These are phyloP conservation scores for Leccinum uliginosum DNA, from an alignment of 768 basidiomycete genomes.

Conservation along the genomic window DNA sequence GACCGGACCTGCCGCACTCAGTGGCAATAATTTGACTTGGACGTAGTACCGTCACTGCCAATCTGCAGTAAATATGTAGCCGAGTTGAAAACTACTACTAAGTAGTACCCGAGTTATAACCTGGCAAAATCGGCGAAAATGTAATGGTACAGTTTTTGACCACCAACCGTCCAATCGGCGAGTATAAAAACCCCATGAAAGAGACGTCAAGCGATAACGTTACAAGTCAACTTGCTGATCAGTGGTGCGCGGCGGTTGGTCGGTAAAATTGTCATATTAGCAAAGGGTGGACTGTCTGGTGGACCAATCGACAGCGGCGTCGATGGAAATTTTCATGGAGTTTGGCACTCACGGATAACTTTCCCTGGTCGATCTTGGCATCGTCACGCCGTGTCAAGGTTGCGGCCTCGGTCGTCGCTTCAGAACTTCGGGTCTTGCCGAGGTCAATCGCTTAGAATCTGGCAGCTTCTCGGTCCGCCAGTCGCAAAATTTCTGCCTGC, in stretches of 20 bases:
- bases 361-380: neutral
- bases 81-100: too few relatives aligned
- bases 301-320: neutral
- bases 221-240: too few relatives aligned
- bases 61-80: too few relatives aligned
- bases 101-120: too few relatives aligned
- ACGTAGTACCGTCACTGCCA: neutral
- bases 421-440: too few relatives aligned
- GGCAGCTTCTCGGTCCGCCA: neutral
- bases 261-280: neutral
- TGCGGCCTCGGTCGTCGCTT: too few relatives aligned
- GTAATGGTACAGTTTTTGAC: too few relatives aligned
- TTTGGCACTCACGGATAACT: neutral
- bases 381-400: neutral
- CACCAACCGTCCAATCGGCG: too few relatives aligned
- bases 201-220: too few relatives aligned
- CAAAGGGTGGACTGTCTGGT: neutral
- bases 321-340: neutral
- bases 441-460: neutral
- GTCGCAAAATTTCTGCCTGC: neutral
- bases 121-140: too few relatives aligned
- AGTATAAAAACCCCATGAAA: too few relatives aligned
- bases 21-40: neutral
- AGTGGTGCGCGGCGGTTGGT: neutral
- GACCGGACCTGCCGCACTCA: neutral